Evolutionary conservation across 139 green algal genomes (phyloP), one percentile per base, ranked within the genome.

Genomic region (Deuterostichococcus epilithicus): DNA sequence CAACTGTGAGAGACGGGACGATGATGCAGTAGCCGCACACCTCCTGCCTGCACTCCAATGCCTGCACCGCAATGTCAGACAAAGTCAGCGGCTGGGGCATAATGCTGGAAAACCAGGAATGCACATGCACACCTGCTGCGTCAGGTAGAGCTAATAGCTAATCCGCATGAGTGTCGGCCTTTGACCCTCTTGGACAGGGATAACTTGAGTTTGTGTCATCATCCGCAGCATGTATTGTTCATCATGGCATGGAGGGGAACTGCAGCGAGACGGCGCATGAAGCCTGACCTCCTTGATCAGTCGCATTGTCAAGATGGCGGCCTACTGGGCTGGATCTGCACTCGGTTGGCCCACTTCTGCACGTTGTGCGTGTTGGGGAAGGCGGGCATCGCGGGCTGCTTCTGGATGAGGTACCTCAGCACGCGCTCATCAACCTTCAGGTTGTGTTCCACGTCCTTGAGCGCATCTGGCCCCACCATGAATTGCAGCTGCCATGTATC

Each of bases 401-500:
- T 94, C 10, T 92, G 60, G 8, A 93, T 63, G 1, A 91, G 77
- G 78, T 83, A 96, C 0, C 92, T 82, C 38, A 97, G 80, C 1
- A 95, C 79, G 23, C 85, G 73, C 22, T 93, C 86, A 38, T 92
- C 84, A 23, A 94, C 68, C 34, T 86, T 79, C 33, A 97, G 83
- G 34, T 85, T 78, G 58, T 88, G 82, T 25, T 94, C 74, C 1
- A 97, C 35, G 5, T 91, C 82, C 2, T 58, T 25, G 0, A 95
- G 67, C 1, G 70, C 76, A 3, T 82, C 35, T 0, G 88, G 77
- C 0, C 32, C 76, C 4, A 83, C 78, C 0, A 86, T 79, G 72
- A 97, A 96, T 44, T 87, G 86, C n/a, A 95, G 76, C 66, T 96
- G 88, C 89, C 92, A 94, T 37, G 95, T 90, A 26, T 84, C 74